Base-by-base conservation (phyloP, 148 eudicot genomes). In the Diospyros kaki region DNA sequence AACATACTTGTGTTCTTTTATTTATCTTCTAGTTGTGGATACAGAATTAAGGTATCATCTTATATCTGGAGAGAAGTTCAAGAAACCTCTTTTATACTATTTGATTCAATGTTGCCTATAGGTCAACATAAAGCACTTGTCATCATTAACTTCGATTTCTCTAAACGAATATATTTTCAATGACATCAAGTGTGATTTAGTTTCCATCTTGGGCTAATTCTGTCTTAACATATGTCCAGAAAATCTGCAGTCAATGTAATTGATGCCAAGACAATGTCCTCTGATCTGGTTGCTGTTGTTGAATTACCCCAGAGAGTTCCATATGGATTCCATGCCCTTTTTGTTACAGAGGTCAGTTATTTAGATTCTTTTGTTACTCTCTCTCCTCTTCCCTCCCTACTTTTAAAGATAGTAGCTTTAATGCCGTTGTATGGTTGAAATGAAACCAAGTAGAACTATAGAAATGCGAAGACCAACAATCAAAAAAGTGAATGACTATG, bases 271-370 rank as follows among this genome's bases (percentile, higher is more conserved):
- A 92, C 95, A 62, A 92, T 94, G 97, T 90, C 98, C 58, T 75
- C 90, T 73, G 97, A 94, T 80, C 93, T 97, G 43, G 95, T 94
- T 77, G 97, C 97, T 6, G 88, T 92, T 62, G 92, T 92, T 67
- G 96, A 90, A 71, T 85, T 94, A 62, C 98, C 97, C 1, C 73
- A 77, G 4, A 89, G 98, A 81, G 98, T 94, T 84, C 97, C 98
- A 6, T 92, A 90, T 68, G 98, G 98, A 56, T 94, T 94, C 81
- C 98, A 94, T 81, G 98, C 98, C 71, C 86, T 94, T 88, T 94
- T 94, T 75, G 90, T 93, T 2, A 88, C 93, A 13, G 98, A 93
- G 98, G 98, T 93, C 54, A 61, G 92, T 83, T 17, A 53, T 60
- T 40, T 51, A 7, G 10, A 40, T 66, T 56, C 55, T 9, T 66